Percentiles rank a stretch among this genome's conserved stretches.
phyloP scores from a whole-genome alignment of 352 stramenopile genomes.

The Phytopythium boreale region DNA sequence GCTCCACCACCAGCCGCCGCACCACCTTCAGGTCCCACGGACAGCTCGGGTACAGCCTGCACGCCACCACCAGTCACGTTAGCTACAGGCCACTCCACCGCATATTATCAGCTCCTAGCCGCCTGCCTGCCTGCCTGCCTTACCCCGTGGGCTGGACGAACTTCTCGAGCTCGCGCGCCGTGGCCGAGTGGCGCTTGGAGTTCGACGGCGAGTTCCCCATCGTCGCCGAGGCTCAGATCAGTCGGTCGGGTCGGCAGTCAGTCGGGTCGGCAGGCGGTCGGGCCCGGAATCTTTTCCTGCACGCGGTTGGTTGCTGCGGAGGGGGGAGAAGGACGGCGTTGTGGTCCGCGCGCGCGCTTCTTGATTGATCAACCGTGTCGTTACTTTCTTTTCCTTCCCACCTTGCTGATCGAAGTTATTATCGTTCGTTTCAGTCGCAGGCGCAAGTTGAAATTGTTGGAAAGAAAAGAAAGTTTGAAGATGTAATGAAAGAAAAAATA shows the following conservation, averaged over 20 bases:
- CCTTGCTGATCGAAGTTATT: background rate
- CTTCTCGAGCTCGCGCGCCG: conserved; percentile 62
- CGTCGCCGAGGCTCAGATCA: background rate
- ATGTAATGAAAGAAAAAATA: background rate
- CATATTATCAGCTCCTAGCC: too few species aligned
- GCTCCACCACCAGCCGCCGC: conserved; percentile 62
- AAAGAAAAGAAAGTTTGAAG: background rate
- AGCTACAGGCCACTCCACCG: background rate
- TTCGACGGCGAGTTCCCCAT: conserved; percentile 71
- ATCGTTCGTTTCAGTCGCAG: background rate
- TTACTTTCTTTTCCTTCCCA: background rate
- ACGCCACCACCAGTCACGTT: background rate
- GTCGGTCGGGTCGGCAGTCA: background rate
- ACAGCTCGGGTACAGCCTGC: conserved; percentile 73
- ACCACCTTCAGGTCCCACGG: conserved; percentile 69
- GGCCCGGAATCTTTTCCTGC: too few species aligned
- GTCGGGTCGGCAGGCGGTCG: background rate
- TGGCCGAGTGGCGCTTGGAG: conserved; percentile 34
- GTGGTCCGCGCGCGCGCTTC: background rate
- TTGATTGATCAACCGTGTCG: background rate
- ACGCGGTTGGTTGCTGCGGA: background rate
- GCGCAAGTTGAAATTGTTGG: background rate
- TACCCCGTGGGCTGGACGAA: conserved; percentile 63
- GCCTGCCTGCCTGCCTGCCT: too few species aligned
- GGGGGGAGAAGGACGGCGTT: background rate